Conservation (phyloP, 257 asterid species). For the Galeopsis tetrahit region DNA sequence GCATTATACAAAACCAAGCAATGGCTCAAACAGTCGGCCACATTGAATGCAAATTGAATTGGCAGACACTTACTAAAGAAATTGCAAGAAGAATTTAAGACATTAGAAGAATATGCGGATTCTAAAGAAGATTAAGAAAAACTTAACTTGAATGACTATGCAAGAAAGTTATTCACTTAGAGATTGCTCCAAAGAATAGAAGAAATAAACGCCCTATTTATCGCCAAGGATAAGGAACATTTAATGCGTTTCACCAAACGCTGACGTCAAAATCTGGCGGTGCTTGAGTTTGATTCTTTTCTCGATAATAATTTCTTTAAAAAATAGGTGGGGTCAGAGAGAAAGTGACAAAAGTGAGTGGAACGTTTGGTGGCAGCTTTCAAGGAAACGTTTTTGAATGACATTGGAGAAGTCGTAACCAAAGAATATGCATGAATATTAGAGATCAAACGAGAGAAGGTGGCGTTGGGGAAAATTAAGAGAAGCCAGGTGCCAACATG, state of each 20-base stretch:
- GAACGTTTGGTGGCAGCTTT: constrained; percentile 1
- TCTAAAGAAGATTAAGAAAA: not conserved
- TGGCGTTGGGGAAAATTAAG: not conserved
- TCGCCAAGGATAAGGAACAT: not conserved
- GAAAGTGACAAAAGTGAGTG: not conserved
- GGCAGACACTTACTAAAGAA: not conserved
- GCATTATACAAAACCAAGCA: too few relatives aligned
- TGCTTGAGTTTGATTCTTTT: not conserved
- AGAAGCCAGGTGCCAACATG: not conserved
- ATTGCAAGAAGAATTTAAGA: not conserved
- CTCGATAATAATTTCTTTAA: not conserved
- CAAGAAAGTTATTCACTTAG: not conserved
- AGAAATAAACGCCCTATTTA: not conserved
- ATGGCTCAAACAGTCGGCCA: too few relatives aligned
- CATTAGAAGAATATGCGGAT: not conserved
- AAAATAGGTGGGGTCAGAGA: not conserved
- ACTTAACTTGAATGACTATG: not conserved
- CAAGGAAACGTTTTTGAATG: not conserved
- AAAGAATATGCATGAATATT: not conserved
- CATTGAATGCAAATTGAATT: not conserved
- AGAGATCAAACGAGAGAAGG: not conserved
- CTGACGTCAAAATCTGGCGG: constrained; percentile 7
- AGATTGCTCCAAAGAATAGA: not conserved
- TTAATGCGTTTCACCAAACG: not conserved
- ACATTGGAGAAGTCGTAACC: not conserved